Base-by-base conservation (phyloP, 2,329 filamentous ascomycete species). In the Clonostachys rosea region DNA sequence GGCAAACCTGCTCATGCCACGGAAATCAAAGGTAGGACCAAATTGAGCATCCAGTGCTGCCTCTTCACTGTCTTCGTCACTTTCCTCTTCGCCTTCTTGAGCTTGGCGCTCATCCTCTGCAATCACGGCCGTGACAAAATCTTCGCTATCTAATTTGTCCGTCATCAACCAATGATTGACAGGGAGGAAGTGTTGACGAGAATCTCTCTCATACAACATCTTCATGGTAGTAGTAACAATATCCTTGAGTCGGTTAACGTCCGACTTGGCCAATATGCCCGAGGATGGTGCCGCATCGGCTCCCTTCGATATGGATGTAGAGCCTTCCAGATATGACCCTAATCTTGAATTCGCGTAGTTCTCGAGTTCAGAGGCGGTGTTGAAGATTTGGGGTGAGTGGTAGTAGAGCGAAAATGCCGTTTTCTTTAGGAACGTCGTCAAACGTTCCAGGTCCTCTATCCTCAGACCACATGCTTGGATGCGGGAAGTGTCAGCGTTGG, bases 121-220 rank as follows among this genome's bases (percentile, higher is more conserved):
- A 4, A 96, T 91, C 2, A 97, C 91, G 3, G 89, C 86, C 9
- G 82, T 77, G 42, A 96, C 87, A 59, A 97, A 97, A 0, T 86
- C 83, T 51, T 87, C 84, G 85, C 96, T 94, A 58, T 96, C 87
- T 48, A 97, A 89, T 50, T 83, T 86, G 1, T 74, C 75, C 3
- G 87, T 94, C 91, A 97, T 97, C 35, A 97, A 74, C 94, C 94
- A 99, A 63, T 96, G 91, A 43, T 83, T 80, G n/a, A 76, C 69
- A 2, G 90, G 87, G 18, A 97, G 69, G 60, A 97, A 97, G 33
- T 80, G 84, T 18, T 91, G 83, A 50, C 94, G 79, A 8, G 94
- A 99, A 64, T 97, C 92, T 63, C 92, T 78, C 65, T 96, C 91
- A 61, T 97, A 96, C 9, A 96, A 73, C 78, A 95, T 92, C 48